A percentile compares a stretch with the other conserved stretches of the same genome.
Evolutionary conservation across 169 alveolate species (phyloP).

Genomic region (Plasmodium vivax): DNA sequence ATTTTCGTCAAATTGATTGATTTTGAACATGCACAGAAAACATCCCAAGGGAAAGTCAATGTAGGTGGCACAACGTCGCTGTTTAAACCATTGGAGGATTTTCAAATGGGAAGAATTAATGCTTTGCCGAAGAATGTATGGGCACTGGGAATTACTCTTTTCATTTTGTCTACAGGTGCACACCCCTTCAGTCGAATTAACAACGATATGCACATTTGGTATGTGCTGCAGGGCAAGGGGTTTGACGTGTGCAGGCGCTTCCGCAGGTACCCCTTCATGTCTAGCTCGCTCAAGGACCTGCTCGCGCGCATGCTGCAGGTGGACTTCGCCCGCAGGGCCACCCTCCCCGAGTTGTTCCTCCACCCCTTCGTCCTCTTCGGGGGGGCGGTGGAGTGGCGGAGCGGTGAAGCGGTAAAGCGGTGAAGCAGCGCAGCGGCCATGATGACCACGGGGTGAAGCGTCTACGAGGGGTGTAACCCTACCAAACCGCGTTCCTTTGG

Average conservation of each 20-base stretch:
- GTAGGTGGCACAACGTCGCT: conserved; percentile 65
- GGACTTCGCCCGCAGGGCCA: neutral
- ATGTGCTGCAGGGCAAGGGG: conserved; percentile 7
- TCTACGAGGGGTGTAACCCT: neutral
- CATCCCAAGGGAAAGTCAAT: conserved; percentile 12
- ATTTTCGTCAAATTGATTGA: conserved; percentile 34
- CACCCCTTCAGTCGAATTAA: conserved; percentile 51
- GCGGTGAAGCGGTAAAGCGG: neutral
- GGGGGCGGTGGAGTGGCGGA: neutral
- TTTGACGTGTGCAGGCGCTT: conserved; percentile 10
- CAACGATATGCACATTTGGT: conserved; percentile 51
- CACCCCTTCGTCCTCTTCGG: conserved; percentile 61
- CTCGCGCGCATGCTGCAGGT: conserved; percentile 38
- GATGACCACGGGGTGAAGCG: neutral
- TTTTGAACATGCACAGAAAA: conserved; percentile 45
- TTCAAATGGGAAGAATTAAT: conserved; percentile 29
- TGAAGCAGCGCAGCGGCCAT: neutral
- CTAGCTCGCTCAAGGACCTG: conserved; percentile 35
- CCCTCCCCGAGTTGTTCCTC: conserved; percentile 9
- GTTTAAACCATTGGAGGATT: conserved; percentile 58
- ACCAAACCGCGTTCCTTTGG: neutral
- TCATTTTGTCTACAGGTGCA: conserved; percentile 39
- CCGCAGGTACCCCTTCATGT: conserved; percentile 1
- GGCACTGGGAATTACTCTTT: conserved; percentile 52
- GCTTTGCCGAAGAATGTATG: conserved; percentile 36